Evolutionary conservation across 176 grass and related monocot genomes (phyloP), one percentile per base, ranked within the genome.

Genomic region (Poa annua): DNA sequence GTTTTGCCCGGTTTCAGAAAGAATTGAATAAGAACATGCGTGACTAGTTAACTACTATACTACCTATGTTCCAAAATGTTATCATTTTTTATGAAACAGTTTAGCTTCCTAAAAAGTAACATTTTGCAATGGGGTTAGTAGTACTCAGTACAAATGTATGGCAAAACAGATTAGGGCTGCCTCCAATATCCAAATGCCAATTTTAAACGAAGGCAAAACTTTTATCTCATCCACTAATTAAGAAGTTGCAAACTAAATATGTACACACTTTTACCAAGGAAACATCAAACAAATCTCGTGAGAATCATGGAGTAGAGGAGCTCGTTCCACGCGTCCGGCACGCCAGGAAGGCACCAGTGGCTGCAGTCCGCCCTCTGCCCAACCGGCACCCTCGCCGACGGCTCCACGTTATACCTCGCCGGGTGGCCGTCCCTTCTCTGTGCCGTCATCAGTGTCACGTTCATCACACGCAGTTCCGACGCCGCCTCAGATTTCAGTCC

Each of bases 261-360:
- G 9, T 7, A 1, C 2, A 12, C 11, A 32, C 11, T 5, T 75
- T 51, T 4, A 3, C 10, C 12, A 16, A 72, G 0, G 15, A 38
- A 59, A 33, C 3, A 24, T 88, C 45, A 78, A 7, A 8, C 65
- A 35, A 74, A 59, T 26, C 82, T 76, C 0, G 10, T 66, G 5
- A 88, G 16, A 66, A 94, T 74, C 1, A 87, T 16, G 15, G 92
- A 72, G 25, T 89, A 87, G 7, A 91, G 84, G 50, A 91, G 88
- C 60, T 91, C 84, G 64, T 94, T 94, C 92, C 92, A 94, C 2
- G 77, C 72, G 56, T 94, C 92, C 12, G 89, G 92, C 52, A 94
- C 86, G 17, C 89, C 92, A 1, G 92, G 92, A 36, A 91, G 85
- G 86, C 92, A 94, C 89, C 92, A 91, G 61, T 94, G 92, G 67